Conservation (phyloP, 352 stramenopile species). For the Globisporangium paddicum region DNA sequence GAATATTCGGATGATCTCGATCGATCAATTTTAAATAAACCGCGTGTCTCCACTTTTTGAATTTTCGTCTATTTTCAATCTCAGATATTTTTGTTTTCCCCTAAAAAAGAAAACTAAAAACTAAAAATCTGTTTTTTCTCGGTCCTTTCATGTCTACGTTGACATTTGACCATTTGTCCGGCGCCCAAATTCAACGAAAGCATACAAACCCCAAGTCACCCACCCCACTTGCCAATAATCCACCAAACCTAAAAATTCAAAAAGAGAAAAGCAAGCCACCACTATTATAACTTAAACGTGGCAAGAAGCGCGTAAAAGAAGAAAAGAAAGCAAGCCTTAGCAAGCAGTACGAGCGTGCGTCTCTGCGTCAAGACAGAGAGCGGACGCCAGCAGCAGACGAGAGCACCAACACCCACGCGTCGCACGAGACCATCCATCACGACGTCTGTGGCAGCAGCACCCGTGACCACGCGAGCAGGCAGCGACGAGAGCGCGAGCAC, state of each 20-base stretch:
- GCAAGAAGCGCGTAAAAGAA: slow-evolving; percentile 11
- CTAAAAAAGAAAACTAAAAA: too few species aligned
- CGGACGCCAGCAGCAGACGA: background rate
- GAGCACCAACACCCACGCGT: background rate
- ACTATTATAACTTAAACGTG: background rate
- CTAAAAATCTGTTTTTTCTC: too few species aligned
- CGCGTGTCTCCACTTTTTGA: too few species aligned
- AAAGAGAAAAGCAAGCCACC: slow-evolving; percentile 14
- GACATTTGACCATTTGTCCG: too few species aligned
- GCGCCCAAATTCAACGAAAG: too few species aligned
- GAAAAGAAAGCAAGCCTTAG: slow-evolving; percentile 1
- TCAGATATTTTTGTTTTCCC: too few species aligned
- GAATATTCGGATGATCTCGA: too few species aligned
- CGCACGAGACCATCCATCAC: slow-evolving; percentile 13
- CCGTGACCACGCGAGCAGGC: slow-evolving; percentile 14
- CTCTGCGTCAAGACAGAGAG: background rate
- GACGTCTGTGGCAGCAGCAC: slow-evolving; percentile 28
- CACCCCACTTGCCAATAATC: background rate
- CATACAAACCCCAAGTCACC: too few species aligned
- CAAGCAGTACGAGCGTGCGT: background rate
- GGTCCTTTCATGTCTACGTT: too few species aligned
- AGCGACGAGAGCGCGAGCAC: slow-evolving; percentile 11
- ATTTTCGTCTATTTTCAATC: too few species aligned
- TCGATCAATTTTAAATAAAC: too few species aligned
- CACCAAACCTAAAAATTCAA: background rate